Conservation (phyloP, 208 protist species). For the Kentomonas sorsogonicus region DNA sequence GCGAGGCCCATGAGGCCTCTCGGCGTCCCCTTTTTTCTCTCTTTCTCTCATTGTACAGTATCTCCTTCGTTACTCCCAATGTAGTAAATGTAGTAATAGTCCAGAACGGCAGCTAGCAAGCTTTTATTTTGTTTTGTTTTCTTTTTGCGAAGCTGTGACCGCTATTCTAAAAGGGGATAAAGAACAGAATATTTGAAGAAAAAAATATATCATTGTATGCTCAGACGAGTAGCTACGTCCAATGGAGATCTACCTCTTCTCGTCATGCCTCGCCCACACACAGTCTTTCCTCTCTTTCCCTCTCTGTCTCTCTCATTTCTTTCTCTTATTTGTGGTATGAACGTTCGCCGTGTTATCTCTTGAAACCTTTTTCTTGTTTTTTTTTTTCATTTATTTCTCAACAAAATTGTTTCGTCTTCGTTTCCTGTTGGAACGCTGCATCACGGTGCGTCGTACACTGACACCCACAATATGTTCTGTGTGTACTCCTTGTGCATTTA, state of each 20-base stretch:
- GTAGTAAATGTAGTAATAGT: not conserved
- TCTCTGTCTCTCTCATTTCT: not conserved
- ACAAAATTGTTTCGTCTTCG: not conserved
- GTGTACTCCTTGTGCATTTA: not conserved
- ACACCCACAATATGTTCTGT: not conserved
- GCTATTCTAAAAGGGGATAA: not conserved
- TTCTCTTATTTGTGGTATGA: not conserved
- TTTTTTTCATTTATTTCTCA: not conserved
- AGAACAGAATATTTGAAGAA: no score
- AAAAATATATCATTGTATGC: no score
- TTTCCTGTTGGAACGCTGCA: no score
- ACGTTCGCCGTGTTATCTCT: not conserved
- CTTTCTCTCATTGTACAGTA: not conserved
- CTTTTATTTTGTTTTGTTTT: not conserved
- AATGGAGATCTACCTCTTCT: not conserved
- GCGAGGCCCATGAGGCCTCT: not conserved
- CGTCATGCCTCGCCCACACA: not conserved
- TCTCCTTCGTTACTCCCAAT: slow-evolving; percentile 9
- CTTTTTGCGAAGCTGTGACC: slow-evolving; percentile 1
- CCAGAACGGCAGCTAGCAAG: no score
- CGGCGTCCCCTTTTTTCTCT: not conserved
- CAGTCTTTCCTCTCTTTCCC: slow-evolving; percentile 1
- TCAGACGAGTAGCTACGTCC: no score
- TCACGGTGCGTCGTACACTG: not conserved
- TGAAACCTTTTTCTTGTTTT: slow-evolving; percentile 8